Percentiles rank a stretch among this genome's conserved stretches.
These are phyloP conservation scores for Boletus sp. DNA, from an alignment of 768 basidiomycete species.

Conservation along the genomic window DNA sequence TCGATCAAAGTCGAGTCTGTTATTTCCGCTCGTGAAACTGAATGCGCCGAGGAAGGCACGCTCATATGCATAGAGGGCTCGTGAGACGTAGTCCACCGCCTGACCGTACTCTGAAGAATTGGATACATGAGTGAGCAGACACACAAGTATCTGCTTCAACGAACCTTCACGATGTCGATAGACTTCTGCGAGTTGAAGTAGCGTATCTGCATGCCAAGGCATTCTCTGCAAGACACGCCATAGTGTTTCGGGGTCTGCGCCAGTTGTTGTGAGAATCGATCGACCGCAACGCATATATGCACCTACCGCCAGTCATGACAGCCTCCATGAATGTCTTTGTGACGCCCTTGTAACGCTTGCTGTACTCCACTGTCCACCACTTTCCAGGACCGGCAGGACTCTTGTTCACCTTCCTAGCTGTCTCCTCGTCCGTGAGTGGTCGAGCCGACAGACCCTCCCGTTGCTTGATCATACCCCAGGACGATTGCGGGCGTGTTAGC, in stretches of 20 bases:
- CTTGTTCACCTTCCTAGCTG: constrained; percentile 42
- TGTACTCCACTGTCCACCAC: constrained; percentile 90
- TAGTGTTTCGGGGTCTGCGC: constrained; percentile 72
- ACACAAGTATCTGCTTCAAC: constrained; percentile 2
- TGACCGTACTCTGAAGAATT: constrained; percentile 66
- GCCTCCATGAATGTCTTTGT: constrained; percentile 79
- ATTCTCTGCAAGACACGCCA: constrained; percentile 71
- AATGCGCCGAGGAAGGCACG: constrained; percentile 85
- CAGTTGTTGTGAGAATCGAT: not conserved
- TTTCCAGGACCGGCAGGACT: constrained; percentile 54
- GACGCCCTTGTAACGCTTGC: constrained; percentile 77
- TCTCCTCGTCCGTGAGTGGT: constrained; percentile 54
- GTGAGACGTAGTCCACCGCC: constrained; percentile 85
- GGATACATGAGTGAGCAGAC: not conserved
- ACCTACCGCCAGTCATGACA: constrained; percentile 78
- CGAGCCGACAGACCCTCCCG: constrained; percentile 75
- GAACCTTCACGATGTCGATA: constrained; percentile 79
- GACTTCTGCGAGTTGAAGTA: constrained; percentile 37
- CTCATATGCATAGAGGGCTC: constrained; percentile 93
- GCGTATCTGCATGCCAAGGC: constrained; percentile 92
- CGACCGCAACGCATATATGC: not conserved
- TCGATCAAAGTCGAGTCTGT: constrained; percentile 83
- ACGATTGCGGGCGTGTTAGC: constrained; percentile 71
- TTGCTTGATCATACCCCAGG: constrained; percentile 70
- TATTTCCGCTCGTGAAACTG: constrained; percentile 76